Base-by-base conservation (phyloP, 352 stramenopile genomes). In the Globisporangium camurandrum region DNA sequence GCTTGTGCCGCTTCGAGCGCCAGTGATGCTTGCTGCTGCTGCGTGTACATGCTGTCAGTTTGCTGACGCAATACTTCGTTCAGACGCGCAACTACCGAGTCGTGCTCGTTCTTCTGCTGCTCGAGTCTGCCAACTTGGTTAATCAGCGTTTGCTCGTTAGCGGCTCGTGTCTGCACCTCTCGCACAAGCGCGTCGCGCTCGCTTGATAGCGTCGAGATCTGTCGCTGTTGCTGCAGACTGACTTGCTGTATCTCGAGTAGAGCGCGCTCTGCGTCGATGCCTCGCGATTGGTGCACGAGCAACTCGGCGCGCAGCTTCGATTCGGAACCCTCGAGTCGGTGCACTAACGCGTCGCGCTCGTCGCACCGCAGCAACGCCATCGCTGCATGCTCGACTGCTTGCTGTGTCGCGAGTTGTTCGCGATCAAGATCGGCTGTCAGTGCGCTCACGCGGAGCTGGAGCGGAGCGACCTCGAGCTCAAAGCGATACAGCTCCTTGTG, bases 321-420 rank as follows among this genome's bases (percentile, higher is more conserved):
- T 20, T 59, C 30, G 3, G 20, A 26, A 9, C 17, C 19, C 12
- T 57, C 36, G 1, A 57, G 17, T 16, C 57, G 39, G 9, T 9
- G 36, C n/a, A 20, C 4, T 19, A 19, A 1, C 11, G 47, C 19
- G 7, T 30, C 31, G 17, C 66, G 20, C 9, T 34, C 28, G 6
- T 62, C 59, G 20, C 52, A 58, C 23, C 67, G 58, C 33, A 70
- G 16, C 11, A 83, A 52, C 17, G 67, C 59, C 31, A 61, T 47
- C 0, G 65, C 74, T 0, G 69, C 69, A 47, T 62, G 69, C 19
- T 82, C 67, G 20, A 86, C 49, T 1, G 71, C 66, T 14, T 76
- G 57, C 10, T 62, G 50, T 28, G 62, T 74, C 2, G 56, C 55
- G 11, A 23, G 10, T 11, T 37, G 20, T 26, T 74, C 68, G 1